Evolutionary conservation across 345 rosid species (phyloP), one percentile per base, ranked within the genome.

Genomic region (Populus deltoides): DNA sequence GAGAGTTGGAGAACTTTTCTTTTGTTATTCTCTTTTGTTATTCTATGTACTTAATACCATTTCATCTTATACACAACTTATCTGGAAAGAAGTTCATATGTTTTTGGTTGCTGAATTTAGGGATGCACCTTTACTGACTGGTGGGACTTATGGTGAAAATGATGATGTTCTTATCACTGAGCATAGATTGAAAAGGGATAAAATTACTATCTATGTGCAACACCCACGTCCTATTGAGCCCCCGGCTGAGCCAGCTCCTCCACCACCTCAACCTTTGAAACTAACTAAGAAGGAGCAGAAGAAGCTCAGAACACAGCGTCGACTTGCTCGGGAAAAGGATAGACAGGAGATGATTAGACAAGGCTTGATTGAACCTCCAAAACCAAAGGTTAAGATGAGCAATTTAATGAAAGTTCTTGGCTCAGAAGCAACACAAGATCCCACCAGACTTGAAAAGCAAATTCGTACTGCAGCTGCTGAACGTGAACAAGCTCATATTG

Each of bases 391-490:
- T 36, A 96, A 93, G 75, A 87, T 94, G 97, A 96, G 97, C 87
- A 96, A 96, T 77, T 81, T 96, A 59, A 96, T 96, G 99, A 96
- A 86, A 81, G 99, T 96, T 81, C 91, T 96, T 71, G 98, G 97
- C n/a, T 79, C 93, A 35, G 98, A 96, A 86, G 99, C 99, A 27
- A 92, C 98, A n/a, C 97, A 93, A 82, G 99, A 96, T 78, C 98
- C 99, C 29, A 96, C 98, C 41, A 89, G 86, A 84, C 99, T 96
- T 33, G 99, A 96, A 82, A 93, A 81, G 88, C 97, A 96, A 87
- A 88, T 96, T 75, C 93, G 92, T 15, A 92, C 88, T 75, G 97
- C 97, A 39, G 99, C 97, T 66, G 98, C 97, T 6, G 99, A 93
- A 88, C 97, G 98, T 73, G 98, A 96, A 79, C 99, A 94, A 78